A percentile compares a stretch with the other conserved stretches of the same genome.
Conservation (phyloP, 2,329 filamentous ascomycete species). For the Sporothrix brasiliensis region DNA sequence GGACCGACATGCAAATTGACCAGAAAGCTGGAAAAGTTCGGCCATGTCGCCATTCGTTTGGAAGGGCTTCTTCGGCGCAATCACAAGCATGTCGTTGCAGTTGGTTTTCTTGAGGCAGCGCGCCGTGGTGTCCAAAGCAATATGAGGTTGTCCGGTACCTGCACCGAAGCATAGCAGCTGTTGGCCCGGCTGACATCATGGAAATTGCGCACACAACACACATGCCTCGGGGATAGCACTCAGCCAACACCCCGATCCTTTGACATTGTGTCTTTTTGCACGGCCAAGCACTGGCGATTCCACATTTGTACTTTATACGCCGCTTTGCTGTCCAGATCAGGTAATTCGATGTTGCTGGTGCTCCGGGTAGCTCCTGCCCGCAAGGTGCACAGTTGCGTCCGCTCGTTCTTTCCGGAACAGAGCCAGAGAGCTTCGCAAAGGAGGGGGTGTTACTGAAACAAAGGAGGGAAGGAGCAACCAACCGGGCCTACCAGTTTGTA, state of each 20-base stretch:
- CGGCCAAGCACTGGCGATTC: neutral
- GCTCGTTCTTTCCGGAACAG: neutral
- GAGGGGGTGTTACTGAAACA: slow-evolving; percentile 14
- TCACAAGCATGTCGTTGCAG: neutral
- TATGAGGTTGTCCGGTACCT: neutral
- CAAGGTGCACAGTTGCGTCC: slow-evolving; percentile 9
- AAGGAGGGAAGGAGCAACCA: slow-evolving; percentile 17
- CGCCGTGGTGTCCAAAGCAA: neutral
- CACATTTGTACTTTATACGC: slow-evolving; percentile 3
- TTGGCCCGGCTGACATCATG: slow-evolving; percentile 22
- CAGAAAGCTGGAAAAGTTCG: neutral
- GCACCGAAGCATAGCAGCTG: slow-evolving; percentile 20
- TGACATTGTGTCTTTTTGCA: neutral
- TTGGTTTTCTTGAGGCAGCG: neutral
- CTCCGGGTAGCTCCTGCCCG: slow-evolving; percentile 13
- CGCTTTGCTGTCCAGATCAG: slow-evolving; percentile 13
- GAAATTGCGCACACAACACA: slow-evolving; percentile 3
- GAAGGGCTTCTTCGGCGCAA: slow-evolving; percentile 3
- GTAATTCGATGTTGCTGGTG: neutral
- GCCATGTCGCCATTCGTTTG: slow-evolving; percentile 15
- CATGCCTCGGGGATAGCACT: slow-evolving; percentile 18
- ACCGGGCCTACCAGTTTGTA: neutral
- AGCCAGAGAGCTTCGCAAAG: neutral
- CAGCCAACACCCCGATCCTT: slow-evolving; percentile 10
- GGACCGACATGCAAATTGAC: slow-evolving; percentile 1